Percentiles rank a stretch among this genome's conserved stretches.
phyloP scores from a whole-genome alignment of 257 asterid species.

The Plantago elongata region DNA sequence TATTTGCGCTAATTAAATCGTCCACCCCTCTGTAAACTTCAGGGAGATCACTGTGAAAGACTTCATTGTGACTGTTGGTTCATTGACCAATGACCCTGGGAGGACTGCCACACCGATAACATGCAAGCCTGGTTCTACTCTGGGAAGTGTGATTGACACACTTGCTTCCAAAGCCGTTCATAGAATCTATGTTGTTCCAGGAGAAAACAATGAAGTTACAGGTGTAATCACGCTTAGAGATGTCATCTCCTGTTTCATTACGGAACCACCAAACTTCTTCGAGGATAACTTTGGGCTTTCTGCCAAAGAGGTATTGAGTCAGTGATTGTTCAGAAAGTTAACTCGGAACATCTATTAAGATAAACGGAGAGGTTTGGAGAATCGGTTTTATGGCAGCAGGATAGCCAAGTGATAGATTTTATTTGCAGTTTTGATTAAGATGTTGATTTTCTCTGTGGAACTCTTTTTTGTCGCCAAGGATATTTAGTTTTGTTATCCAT shows the following conservation, averaged over 20 bases:
- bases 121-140: slow-evolving; percentile 60
- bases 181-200: slow-evolving; percentile 65
- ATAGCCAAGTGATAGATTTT: neutral
- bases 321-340: slow-evolving; percentile 14
- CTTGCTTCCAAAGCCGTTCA: slow-evolving; percentile 60
- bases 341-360: slow-evolving; percentile 4
- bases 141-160: slow-evolving; percentile 52
- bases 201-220: slow-evolving; percentile 28
- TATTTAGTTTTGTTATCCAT: no score
- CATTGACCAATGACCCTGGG: slow-evolving; percentile 33
- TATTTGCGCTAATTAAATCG: no score
- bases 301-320: slow-evolving; percentile 48
- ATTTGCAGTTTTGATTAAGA: neutral
- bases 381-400: neutral
- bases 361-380: slow-evolving; percentile 2
- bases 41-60: slow-evolving; percentile 73
- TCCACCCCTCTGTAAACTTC: neutral
- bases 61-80: slow-evolving; percentile 49
- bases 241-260: slow-evolving; percentile 76
- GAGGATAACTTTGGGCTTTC: slow-evolving; percentile 62
- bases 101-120: slow-evolving; percentile 58
- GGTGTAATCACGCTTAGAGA: slow-evolving; percentile 82
- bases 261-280: slow-evolving; percentile 71
- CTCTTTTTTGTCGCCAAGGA: no score
- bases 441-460: no score